Conservation (phyloP, 352 stramenopile species). For the Phytophthora vignae region DNA sequence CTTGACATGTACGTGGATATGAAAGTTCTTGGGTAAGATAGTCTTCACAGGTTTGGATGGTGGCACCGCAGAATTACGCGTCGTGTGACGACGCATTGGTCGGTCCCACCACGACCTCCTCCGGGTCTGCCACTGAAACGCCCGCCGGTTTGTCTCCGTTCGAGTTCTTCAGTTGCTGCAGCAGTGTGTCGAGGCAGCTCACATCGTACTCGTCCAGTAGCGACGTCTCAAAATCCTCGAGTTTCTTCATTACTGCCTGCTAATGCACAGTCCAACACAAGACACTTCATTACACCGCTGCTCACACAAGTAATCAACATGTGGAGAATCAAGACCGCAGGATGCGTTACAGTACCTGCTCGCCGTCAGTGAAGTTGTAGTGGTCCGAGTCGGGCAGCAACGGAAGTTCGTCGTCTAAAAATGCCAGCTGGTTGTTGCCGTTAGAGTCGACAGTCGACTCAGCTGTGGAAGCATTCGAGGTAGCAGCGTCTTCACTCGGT, state of each 20-base stretch:
- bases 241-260: slow-evolving; percentile 89
- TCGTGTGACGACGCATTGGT: slow-evolving; percentile 46
- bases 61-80: slow-evolving; percentile 31
- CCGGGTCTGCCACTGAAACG: slow-evolving; percentile 57
- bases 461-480: slow-evolving; percentile 11
- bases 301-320: slow-evolving; percentile 8
- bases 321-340: slow-evolving; percentile 10
- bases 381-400: slow-evolving; percentile 73
- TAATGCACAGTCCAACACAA: slow-evolving; percentile 45
- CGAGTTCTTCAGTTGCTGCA: slow-evolving; percentile 79
- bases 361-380: slow-evolving; percentile 77
- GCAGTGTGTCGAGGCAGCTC: slow-evolving; percentile 81
- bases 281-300: slow-evolving; percentile 34
- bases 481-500: background rate
- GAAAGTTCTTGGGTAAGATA: slow-evolving; percentile 24
- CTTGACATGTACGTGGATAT: slow-evolving; percentile 51
- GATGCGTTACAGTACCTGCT: slow-evolving; percentile 68
- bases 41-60: background rate
- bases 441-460: slow-evolving; percentile 21
- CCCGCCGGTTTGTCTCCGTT: slow-evolving; percentile 49
- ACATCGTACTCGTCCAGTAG: slow-evolving; percentile 90
- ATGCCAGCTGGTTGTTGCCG: slow-evolving; percentile 54
- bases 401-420: slow-evolving; percentile 81
- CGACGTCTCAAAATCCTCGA: slow-evolving; percentile 90
- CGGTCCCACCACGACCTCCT: slow-evolving; percentile 66